Evolutionary conservation across 768 basidiomycete species (phyloP), one percentile per base, ranked within the genome.

Genomic region (Amanita fuliginea): DNA sequence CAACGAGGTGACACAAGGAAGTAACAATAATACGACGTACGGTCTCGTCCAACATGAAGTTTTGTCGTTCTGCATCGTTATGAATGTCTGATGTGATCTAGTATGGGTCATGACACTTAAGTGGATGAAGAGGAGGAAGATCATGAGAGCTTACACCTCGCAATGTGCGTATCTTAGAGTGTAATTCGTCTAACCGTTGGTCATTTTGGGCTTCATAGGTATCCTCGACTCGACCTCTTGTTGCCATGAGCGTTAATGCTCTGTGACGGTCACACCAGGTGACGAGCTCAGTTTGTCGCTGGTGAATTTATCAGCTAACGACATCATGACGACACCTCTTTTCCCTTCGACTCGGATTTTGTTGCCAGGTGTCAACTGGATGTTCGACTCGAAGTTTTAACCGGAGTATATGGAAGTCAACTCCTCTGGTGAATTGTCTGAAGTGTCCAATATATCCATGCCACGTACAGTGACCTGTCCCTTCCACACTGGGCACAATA

Each of bases 71-170:
- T 1, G 83, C 83, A 58, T 92, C 90, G 53, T 80, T 76, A 60
- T 93, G 74, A 34, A 93, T 90, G 66, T 93, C 89, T 2, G 79
- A 85, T 10, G 89, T 92, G n/a, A 93, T 74, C 88, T 92, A 33
- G 41, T 16, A 18, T 44, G 13, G 16, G 32, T 30, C 21, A 21
- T n/a, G n/a, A n/a, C n/a, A 24, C 3, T n/a, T 1, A 28, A 10
- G 33, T 16, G 16, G 24, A 22, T 3, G 26, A 22, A 14, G 3
- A 35, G 34, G 4, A 13, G 0, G 24, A 42, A 18, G 14, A 54
- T 26, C n/a, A 35, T 33, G 22, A 46, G 11, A 16, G 42, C 77
- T 55, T 61, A 91, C 89, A n/a, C 84, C 83, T 53, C 88, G 80
- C 42, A 92, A 61, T 14, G 83, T 84, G 36, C 87, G 77, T 42